phyloP scores from a whole-genome alignment of 2,329 filamentous ascomycete species.

The Colletotrichum caudatum region DNA sequence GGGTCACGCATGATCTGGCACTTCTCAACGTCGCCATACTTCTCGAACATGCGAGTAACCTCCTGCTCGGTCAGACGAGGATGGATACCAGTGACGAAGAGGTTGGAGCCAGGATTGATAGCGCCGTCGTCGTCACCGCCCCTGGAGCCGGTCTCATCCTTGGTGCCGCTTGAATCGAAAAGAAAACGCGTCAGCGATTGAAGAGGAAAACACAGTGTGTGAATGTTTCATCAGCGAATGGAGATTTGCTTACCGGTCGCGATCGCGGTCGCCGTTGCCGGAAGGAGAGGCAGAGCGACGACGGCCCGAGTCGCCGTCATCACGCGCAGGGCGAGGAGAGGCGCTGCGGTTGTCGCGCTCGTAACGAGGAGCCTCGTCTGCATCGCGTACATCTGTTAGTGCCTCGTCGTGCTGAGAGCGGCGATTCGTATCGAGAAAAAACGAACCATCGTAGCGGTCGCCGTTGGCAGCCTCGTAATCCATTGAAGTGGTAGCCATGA shows the following conservation, averaged over 20 bases:
- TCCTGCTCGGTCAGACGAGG: conserved; percentile 90
- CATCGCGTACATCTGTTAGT: conserved; percentile 20
- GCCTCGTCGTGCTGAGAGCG: conserved; percentile 24
- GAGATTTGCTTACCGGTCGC: conserved; percentile 59
- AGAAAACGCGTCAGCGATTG: conserved; percentile 33
- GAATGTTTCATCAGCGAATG: background rate
- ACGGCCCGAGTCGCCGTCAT: conserved; percentile 69
- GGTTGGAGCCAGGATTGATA: conserved; percentile 94
- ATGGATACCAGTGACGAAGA: conserved; percentile 98
- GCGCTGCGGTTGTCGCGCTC: conserved; percentile 76
- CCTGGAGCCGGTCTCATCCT: conserved; percentile 64
- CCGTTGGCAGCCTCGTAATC: conserved; percentile 77
- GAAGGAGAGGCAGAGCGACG: conserved; percentile 74
- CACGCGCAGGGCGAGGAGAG: conserved; percentile 71
- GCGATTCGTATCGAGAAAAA: conserved; percentile 34
- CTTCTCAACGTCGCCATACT: conserved; percentile 98
- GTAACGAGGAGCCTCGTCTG: conserved; percentile 75
- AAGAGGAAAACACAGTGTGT: conserved; percentile 4
- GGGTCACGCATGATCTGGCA: conserved; percentile 99
- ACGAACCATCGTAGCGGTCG: conserved; percentile 74
- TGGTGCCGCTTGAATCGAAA: conserved; percentile 55
- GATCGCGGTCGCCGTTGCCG: conserved; percentile 64
- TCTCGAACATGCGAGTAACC: conserved; percentile 95
- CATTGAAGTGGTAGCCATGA: conserved; percentile 75
- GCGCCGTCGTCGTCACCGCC: conserved; percentile 80